phyloP scores from a whole-genome alignment of 2,329 filamentous ascomycete genomes.

The Fusarium napiforme region DNA sequence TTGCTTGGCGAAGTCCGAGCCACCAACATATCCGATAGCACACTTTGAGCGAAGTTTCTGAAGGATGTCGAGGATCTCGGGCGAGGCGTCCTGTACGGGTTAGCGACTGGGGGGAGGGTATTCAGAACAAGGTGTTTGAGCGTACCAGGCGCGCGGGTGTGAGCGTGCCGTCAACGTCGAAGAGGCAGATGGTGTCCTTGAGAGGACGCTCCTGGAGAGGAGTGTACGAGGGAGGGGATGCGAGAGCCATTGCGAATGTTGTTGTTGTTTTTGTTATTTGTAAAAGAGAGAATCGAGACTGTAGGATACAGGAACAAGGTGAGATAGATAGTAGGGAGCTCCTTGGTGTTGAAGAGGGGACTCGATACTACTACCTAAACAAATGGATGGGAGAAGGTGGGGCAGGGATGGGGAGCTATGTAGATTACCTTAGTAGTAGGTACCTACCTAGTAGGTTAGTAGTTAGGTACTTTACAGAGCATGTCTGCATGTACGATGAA shows the following conservation, averaged over 20 bases:
- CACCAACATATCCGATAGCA: constrained; percentile 92
- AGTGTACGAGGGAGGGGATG: constrained; percentile 64
- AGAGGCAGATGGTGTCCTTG: constrained; percentile 93
- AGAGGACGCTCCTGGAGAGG: constrained; percentile 85
- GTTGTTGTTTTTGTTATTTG: background rate
- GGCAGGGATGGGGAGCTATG: constrained; percentile 9
- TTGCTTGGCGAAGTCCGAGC: constrained; percentile 91
- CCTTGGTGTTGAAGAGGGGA: constrained; percentile 33
- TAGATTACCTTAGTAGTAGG: background rate
- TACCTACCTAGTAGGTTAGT: background rate
- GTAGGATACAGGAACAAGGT: constrained; percentile 19
- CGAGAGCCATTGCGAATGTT: constrained; percentile 53
- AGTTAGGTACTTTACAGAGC: background rate
- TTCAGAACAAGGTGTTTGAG: constrained; percentile 2
- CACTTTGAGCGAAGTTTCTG: constrained; percentile 84
- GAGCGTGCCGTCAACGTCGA: constrained; percentile 95
- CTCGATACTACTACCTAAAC: background rate
- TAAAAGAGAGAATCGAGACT: background rate
- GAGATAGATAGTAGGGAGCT: constrained; percentile 16
- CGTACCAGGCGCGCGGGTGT: constrained; percentile 81
- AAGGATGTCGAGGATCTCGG: constrained; percentile 87
- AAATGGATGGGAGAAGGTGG: constrained; percentile 14
- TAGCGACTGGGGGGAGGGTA: background rate
- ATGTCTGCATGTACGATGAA: constrained; percentile 1
- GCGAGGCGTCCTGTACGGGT: constrained; percentile 68